phyloP scores from a whole-genome alignment of 1,139 yeast genomes.

The Wickerhamomyces sp. region DNA sequence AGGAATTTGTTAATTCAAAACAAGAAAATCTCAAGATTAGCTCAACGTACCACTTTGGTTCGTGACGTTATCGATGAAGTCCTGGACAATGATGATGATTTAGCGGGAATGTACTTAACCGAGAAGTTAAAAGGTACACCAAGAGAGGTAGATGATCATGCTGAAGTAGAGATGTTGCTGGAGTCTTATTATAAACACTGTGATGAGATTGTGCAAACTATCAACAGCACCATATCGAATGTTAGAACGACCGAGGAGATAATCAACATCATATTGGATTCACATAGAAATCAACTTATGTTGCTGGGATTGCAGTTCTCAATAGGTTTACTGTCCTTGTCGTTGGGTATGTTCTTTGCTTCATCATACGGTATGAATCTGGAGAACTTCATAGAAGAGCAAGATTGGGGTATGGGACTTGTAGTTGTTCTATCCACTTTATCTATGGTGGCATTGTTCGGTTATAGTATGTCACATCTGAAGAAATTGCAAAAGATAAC shows the following conservation, averaged over 20 bases:
- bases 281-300: constrained; percentile 93
- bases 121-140: constrained; percentile 30
- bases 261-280: constrained; percentile 89
- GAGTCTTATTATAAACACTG: constrained; percentile 94
- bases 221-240: constrained; percentile 76
- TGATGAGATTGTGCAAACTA: constrained; percentile 94
- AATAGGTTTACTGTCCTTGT: constrained; percentile 81
- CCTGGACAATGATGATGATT: constrained; percentile 82
- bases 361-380: constrained; percentile 93
- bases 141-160: constrained; percentile 40
- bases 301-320: constrained; percentile 79
- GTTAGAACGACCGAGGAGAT: constrained; percentile 94
- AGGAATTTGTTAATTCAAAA: constrained; percentile 63
- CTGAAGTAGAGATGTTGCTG: constrained; percentile 81
- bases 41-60: constrained; percentile 62
- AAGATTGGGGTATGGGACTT: constrained; percentile 49
- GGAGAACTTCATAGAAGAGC: constrained; percentile 82
- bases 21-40: constrained; percentile 59
- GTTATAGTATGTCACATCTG: constrained; percentile 33
- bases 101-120: constrained; percentile 78
- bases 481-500: constrained; percentile 39
- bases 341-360: constrained; percentile 74
- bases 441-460: constrained; percentile 30
- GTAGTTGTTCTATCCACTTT: constrained; percentile 38
- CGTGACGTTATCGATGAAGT: constrained; percentile 69